Conservation (phyloP, 352 stramenopile genomes). For the Globisporangium apiculatum region DNA sequence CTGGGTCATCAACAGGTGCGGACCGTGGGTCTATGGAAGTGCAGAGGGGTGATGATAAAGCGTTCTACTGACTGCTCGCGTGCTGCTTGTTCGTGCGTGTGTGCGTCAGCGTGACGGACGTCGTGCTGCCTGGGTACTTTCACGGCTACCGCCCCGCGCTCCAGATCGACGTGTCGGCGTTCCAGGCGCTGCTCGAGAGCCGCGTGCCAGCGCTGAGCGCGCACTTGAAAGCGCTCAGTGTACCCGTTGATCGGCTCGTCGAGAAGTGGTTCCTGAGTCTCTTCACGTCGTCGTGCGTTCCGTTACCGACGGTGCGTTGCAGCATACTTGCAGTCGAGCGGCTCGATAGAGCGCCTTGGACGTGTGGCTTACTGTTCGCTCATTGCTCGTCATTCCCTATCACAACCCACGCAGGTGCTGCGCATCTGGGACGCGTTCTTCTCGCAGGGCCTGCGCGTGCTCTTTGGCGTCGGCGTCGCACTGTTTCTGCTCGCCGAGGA, state of each 20-base stretch:
- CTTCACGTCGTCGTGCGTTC: constrained; percentile 60
- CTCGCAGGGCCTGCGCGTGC: constrained; percentile 53
- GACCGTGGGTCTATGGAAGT: background rate
- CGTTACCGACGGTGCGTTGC: constrained; percentile 53
- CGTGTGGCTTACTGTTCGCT: background rate
- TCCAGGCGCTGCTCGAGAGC: constrained; percentile 43
- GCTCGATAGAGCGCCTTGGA: too few relatives aligned
- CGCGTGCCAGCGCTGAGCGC: constrained; percentile 40
- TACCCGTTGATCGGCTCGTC: constrained; percentile 43
- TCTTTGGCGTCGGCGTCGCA: constrained; percentile 63
- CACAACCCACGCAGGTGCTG: constrained; percentile 28
- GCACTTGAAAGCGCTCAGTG: constrained; percentile 43
- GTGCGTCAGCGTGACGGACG: constrained; percentile 26
- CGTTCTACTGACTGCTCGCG: background rate
- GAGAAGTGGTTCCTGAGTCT: constrained; percentile 75
- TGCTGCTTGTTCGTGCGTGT: background rate
- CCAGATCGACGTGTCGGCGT: constrained; percentile 60
- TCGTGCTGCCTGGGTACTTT: constrained; percentile 67
- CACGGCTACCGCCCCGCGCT: constrained; percentile 66
- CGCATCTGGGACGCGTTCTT: constrained; percentile 80
- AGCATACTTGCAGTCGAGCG: background rate
- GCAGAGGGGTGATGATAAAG: background rate
- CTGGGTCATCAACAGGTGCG: constrained; percentile 76
- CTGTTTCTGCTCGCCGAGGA: constrained; percentile 64
- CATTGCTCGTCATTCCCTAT: background rate